Evolutionary conservation across 108 stramenopile genomes (phyloP), one percentile per base, ranked within the genome.

Genomic region (Bacterosira constricta): DNA sequence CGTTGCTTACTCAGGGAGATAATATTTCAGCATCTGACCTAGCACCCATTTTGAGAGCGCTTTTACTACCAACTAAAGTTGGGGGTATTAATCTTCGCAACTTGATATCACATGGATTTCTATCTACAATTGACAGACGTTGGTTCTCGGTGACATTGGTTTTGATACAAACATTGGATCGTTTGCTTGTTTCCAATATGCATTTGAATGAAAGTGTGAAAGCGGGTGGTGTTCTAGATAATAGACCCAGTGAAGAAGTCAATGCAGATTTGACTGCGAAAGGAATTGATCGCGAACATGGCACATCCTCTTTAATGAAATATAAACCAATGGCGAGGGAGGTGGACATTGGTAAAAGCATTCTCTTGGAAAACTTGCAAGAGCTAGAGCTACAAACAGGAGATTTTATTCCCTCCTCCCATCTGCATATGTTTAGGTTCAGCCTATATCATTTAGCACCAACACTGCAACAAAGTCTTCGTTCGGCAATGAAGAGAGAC

Each of bases 101-200:
- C 56, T 66, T 90, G 34, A 29, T 87, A n/a, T 86, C 83, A 63
- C 86, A 90, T 77, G 89, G 89, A 6, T 90, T 90, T 68, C 13
- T 87, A 13, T 55, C 80, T n/a, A 50, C 61, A n/a, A 39, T 90
- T 20, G 75, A 83, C n/a, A 41, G 83, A 47, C 77, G 77, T 1
- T 88, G 88, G 88, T 47, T 88, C 32, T 66, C 85, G 6, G 61
- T 88, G 53, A 66, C 81, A 0, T 21, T 86, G 18, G 63, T 82
- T 12, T 41, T 88, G 52, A 71, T 69, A 15, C 50, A 75, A 54
- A 76, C 75, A 20, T 36, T 79, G 9, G 71, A 74, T 32, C 17
- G 17, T 20, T 50, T 12, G 12, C 17, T 29, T 5, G 9, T n/a
- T n/a, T n/a, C n/a, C n/a, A n/a, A n/a, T n/a, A n/a, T n/a, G n/a